Percentiles rank a stretch among this genome's conserved stretches.
Evolutionary conservation across 257 asterid genomes (phyloP).

Genomic region (Solanum sejunctum): DNA sequence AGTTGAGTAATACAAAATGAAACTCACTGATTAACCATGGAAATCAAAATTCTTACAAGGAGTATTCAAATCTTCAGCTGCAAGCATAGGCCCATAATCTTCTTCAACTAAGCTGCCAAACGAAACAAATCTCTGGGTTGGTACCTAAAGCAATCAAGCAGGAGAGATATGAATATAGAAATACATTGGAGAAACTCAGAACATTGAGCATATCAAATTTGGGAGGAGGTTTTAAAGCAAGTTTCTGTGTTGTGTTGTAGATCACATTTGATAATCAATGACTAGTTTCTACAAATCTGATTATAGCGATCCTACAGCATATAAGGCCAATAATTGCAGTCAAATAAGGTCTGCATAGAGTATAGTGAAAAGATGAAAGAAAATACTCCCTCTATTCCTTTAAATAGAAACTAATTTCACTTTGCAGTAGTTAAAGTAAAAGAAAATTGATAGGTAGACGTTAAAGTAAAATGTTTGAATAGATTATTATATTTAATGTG

Average conservation of each 20-base stretch:
- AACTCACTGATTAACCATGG: not conserved
- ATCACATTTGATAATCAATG: not conserved
- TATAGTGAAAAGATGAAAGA: not conserved
- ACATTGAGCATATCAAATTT: not conserved
- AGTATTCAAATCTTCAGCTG: constrained; percentile 18
- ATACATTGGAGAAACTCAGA: not conserved
- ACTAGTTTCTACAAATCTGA: not conserved
- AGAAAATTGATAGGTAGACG: not conserved
- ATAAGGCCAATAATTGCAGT: not conserved
- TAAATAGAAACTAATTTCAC: not conserved
- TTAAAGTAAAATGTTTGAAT: not conserved
- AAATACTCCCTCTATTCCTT: not conserved
- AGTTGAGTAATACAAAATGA: not conserved
- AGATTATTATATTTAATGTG: not conserved
- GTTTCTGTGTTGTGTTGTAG: not conserved
- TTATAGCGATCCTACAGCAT: not conserved
- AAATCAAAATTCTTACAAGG: constrained; percentile 36
- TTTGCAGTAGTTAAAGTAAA: not conserved
- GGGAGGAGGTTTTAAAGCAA: not conserved
- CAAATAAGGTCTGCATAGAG: not conserved
- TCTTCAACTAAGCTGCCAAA: constrained; percentile 4
- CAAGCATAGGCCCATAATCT: constrained; percentile 16
- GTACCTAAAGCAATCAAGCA: constrained; percentile 26
- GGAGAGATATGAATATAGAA: not conserved
- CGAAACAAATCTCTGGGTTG: constrained; percentile 12